Base-by-base conservation (phyloP, 371 early-diverging fungal species). In the Umbelopsis sp. region DNA sequence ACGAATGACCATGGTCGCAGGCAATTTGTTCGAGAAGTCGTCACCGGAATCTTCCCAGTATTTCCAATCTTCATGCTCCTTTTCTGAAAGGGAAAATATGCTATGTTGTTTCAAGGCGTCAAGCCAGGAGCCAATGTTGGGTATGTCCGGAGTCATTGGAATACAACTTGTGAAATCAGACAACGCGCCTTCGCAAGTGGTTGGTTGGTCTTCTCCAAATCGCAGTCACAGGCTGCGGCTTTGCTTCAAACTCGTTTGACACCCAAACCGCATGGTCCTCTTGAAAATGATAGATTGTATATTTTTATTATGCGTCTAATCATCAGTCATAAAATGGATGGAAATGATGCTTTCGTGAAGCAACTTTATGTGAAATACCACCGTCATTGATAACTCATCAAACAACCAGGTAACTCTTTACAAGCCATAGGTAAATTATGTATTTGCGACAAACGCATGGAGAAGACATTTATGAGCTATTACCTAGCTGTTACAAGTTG, bases 1-100 rank as follows among this genome's bases (percentile, higher is more conserved):
- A 63, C 81, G 72, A 10, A 75, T 16, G 16, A 72, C 67, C 41
- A 83, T 68, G 3, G 57, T 35, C 16, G 57, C 57, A 16, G 57
- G 57, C n/a, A 57, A 35, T 35, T 57, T 57, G 35, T 37, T 57
- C 35, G 35, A 35, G 18, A 35, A 16, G 5, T 57, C 57, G 57
- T 16, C 8, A 18, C 35, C 29, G 35, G 57, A 57, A 29, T 29
- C 32, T 57, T 57, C 29, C 57, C 57, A 57, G 29, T 57, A 16
- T 35, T 32, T 29, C 57, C 57, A 57, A 4, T 57, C 35, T 10
- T 57, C 57, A 57, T 35, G 35, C 18, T 57, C 57, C 1, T 35
- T 32, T 35, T 57, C 57, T 29, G 57, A 57, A 18, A 57, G 35
- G 0, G 57, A 29, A 35, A 57, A 57, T 29, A 57, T 57, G n/a